These are phyloP conservation scores for Crassisporium funariophilum DNA, from an alignment of 768 basidiomycete species.

Conservation along the genomic window DNA sequence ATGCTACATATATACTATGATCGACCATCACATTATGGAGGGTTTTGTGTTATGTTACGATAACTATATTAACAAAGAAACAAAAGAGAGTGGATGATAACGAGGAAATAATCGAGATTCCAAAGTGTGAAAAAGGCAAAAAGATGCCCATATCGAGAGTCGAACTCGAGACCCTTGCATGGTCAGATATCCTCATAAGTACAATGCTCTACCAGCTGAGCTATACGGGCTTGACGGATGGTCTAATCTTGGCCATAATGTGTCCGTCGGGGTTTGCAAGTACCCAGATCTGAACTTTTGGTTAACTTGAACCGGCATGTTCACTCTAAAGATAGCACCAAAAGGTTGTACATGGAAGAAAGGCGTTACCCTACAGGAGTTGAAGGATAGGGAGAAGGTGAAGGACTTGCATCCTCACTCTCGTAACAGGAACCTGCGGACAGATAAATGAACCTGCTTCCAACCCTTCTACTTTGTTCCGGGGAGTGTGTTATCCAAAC, in stretches of 20 bases:
- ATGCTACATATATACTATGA: no score
- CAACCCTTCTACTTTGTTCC: conserved; percentile 75
- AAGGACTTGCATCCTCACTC: conserved; percentile 22
- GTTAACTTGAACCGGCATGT: no score
- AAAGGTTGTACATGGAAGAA: no score
- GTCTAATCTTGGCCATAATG: no score
- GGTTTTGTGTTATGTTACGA: no score
- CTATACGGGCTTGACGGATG: conserved; percentile 49
- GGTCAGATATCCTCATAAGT: conserved; percentile 53
- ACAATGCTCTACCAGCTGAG: conserved; percentile 62
- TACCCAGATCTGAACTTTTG: no score
- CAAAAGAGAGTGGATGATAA: no score
- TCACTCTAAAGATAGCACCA: no score
- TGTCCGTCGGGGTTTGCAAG: no score
- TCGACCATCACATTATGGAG: no score
- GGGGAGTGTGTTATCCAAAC: conserved; percentile 90
- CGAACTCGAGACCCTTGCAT: conserved; percentile 63
- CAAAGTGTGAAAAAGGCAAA: conserved; percentile 14
- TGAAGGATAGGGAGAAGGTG: conserved; percentile 8
- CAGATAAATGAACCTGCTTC: conserved; percentile 64
- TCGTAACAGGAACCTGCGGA: conserved; percentile 46
- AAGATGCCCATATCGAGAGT: conserved; percentile 53
- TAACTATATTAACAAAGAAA: no score
- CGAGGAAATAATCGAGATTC: neutral
- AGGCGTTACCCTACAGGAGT: conserved; percentile 10